Evolutionary conservation across 345 rosid genomes (phyloP).

Genomic region (Eucalyptus tenuipes): DNA sequence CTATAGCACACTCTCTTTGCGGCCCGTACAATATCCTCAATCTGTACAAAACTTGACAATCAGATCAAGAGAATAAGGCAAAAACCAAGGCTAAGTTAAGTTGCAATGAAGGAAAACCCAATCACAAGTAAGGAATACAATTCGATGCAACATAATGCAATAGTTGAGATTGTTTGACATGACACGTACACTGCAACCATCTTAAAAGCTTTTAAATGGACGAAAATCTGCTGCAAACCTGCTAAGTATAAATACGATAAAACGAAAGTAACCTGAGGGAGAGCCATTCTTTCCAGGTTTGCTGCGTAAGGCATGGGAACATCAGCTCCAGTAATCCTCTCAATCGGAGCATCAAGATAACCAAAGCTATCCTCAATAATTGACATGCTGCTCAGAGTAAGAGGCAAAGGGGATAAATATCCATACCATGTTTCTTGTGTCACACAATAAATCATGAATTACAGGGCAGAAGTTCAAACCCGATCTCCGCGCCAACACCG

Average conservation of each 20-base stretch:
- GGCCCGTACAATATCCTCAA: conserved; percentile 53
- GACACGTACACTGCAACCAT: background rate
- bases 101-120: background rate
- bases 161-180: background rate
- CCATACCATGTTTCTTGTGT: background rate
- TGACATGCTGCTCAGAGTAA: conserved; percentile 32
- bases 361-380: conserved; percentile 81
- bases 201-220: background rate
- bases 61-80: background rate
- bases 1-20: conserved; percentile 61
- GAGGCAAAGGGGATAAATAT: background rate
- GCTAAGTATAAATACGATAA: background rate
- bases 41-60: conserved; percentile 6
- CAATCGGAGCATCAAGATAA: conserved; percentile 77
- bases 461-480: conserved; percentile 9
- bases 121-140: background rate
- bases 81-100: background rate
- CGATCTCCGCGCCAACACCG: conserved; percentile 90
- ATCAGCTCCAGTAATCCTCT: conserved; percentile 88
- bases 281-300: conserved; percentile 80
- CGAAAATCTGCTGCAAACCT: background rate
- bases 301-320: conserved; percentile 91
- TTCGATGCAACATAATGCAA: background rate
- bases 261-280: conserved; percentile 57
- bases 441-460: background rate